Evolutionary conservation across 1,284 basidiomycete species (phyloP).

Genomic region (Cutaneotrichosporon sp.): DNA sequence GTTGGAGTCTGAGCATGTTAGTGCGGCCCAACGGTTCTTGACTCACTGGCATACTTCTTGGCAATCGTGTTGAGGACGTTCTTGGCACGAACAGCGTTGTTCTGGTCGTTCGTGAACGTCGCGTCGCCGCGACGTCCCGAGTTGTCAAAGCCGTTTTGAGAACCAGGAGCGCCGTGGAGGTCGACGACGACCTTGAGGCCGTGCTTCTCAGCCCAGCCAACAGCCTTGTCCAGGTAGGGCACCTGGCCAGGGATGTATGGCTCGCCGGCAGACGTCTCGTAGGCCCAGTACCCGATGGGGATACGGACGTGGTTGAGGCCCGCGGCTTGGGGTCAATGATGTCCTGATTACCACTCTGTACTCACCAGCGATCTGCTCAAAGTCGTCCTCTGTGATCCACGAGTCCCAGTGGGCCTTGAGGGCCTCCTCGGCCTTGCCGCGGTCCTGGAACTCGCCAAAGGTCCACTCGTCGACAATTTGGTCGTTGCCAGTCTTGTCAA

Average conservation of each 20-base stretch:
- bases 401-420: constrained; percentile 43
- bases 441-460: constrained; percentile 50
- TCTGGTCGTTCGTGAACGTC: neutral
- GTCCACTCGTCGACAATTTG: constrained; percentile 78
- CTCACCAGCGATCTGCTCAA: constrained; percentile 61
- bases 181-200: constrained; percentile 68
- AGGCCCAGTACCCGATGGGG: constrained; percentile 80
- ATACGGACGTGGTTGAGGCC: constrained; percentile 75
- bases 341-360: neutral
- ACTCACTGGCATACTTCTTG: constrained; percentile 9
- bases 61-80: constrained; percentile 35
- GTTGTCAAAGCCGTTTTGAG: constrained; percentile 75
- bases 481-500: constrained; percentile 67
- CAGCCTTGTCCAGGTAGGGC: constrained; percentile 55
- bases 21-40: neutral
- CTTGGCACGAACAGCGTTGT: constrained; percentile 45
- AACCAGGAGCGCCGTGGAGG: constrained; percentile 73
- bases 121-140: constrained; percentile 57
- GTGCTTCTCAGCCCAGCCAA: constrained; percentile 69
- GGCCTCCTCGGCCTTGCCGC: constrained; percentile 27
- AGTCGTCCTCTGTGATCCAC: constrained; percentile 72
- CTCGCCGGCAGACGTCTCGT: constrained; percentile 70
- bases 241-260: constrained; percentile 56
- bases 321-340: constrained; percentile 46
- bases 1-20: constrained; percentile 47